A percentile compares a stretch with the other conserved stretches of the same genome.
Evolutionary conservation across 2,329 filamentous ascomycete genomes (phyloP).

Genomic region (Uncinocarpus reesii): DNA sequence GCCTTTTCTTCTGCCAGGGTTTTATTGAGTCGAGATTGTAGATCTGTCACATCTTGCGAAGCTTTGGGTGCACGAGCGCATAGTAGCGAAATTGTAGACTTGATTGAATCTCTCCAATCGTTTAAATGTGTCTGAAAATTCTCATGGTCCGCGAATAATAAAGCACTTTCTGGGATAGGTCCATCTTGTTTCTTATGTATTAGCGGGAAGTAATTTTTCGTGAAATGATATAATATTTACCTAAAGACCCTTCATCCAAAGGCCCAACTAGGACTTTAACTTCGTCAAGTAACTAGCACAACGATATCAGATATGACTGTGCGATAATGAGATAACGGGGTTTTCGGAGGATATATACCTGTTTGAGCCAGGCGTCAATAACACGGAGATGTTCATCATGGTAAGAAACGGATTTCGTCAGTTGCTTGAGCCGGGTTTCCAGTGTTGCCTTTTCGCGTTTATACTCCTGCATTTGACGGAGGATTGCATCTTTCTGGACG

Average conservation of each 20-base stretch:
- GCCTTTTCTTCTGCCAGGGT: constrained; percentile 75
- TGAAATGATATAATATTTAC: neutral
- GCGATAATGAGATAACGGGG: too few relatives aligned
- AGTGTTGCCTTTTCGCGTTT: constrained; percentile 78
- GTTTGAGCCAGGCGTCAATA: constrained; percentile 87
- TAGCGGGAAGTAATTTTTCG: neutral
- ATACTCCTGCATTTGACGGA: constrained; percentile 95
- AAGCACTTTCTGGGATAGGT: constrained; percentile 40
- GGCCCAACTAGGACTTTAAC: constrained; percentile 35
- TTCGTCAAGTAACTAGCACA: constrained; percentile 37
- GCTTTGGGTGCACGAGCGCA: constrained; percentile 42
- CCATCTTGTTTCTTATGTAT: constrained; percentile 4
- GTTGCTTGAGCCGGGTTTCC: constrained; percentile 69
- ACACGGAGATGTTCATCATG: constrained; percentile 89
- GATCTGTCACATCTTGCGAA: constrained; percentile 57
- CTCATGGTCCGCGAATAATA: constrained; percentile 47
- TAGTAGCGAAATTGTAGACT: constrained; percentile 60
- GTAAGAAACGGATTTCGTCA: constrained; percentile 65
- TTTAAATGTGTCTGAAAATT: constrained; percentile 70
- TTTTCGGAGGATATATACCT: constrained; percentile 56
- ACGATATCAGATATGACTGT: constrained; percentile 10
- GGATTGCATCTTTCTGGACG: constrained; percentile 92
- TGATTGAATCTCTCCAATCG: constrained; percentile 65
- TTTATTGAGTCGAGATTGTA: constrained; percentile 65
- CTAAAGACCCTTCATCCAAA: constrained; percentile 19